phyloP scores from a whole-genome alignment of 2,329 filamentous ascomycete species.

The Penicillium capsulatum region DNA sequence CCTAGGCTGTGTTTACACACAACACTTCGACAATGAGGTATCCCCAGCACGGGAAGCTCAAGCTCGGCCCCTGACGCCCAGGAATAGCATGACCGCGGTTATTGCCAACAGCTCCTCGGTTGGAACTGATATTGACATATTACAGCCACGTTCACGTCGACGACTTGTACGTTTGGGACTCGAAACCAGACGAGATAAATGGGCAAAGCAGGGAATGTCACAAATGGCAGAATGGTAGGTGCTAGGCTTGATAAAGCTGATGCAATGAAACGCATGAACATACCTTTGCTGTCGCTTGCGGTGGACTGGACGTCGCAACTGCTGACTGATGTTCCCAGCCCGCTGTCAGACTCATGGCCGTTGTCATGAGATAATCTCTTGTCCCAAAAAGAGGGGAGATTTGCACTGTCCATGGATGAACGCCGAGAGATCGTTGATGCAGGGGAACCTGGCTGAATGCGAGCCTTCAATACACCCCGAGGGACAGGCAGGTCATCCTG shows the following conservation, averaged over 20 bases:
- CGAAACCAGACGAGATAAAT: too few species aligned
- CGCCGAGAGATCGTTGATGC: slow-evolving; percentile 26
- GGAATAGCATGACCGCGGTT: too few species aligned
- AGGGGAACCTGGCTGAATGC: slow-evolving; percentile 25
- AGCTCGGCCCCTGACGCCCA: too few species aligned
- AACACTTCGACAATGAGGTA: too few species aligned
- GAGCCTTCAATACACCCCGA: slow-evolving; percentile 54
- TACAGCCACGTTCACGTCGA: too few species aligned
- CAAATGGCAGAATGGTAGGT: too few species aligned
- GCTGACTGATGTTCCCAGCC: slow-evolving; percentile 75
- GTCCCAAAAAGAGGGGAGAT: neutral
- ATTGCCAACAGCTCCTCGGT: too few species aligned
- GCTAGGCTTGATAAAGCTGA: neutral
- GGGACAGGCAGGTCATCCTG: slow-evolving; percentile 57
- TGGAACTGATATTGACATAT: too few species aligned
- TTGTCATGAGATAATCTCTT: slow-evolving; percentile 50
- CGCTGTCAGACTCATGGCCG: slow-evolving; percentile 78
- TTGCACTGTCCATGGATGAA: neutral
- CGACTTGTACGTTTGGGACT: too few species aligned
- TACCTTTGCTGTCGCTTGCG: slow-evolving; percentile 48
- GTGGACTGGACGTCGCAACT: slow-evolving; percentile 47
- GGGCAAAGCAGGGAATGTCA: too few species aligned
- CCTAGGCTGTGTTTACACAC: too few species aligned
- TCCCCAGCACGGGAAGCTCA: too few species aligned
- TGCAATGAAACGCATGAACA: neutral